A percentile compares a stretch with the other conserved stretches of the same genome.
Evolutionary conservation across 1,284 basidiomycete species (phyloP).

Genomic region (Golubevia sp.): DNA sequence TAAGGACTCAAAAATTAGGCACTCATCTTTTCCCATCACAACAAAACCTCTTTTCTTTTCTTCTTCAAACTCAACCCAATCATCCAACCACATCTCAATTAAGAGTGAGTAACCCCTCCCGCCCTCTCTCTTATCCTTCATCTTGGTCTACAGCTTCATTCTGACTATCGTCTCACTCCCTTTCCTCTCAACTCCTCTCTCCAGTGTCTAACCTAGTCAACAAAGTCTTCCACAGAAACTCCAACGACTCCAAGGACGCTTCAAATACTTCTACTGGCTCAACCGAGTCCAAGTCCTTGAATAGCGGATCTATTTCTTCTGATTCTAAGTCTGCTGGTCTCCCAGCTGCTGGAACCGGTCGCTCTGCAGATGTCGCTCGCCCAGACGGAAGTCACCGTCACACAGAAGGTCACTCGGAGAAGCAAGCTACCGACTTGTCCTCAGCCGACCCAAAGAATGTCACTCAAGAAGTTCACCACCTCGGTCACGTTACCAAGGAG

Average conservation of each 20-base stretch:
- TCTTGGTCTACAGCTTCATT: too few relatives aligned
- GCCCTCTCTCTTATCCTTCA: too few relatives aligned
- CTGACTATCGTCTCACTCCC: too few relatives aligned
- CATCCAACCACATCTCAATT: too few relatives aligned
- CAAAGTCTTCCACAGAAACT: background rate
- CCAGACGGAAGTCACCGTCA: slow-evolving; percentile 27
- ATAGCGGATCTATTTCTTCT: background rate
- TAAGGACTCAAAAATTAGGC: too few relatives aligned
- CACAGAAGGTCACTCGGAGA: slow-evolving; percentile 22
- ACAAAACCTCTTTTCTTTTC: too few relatives aligned
- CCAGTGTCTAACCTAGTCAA: background rate
- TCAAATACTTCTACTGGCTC: background rate
- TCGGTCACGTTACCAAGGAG: slow-evolving; percentile 33
- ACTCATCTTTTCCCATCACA: too few relatives aligned
- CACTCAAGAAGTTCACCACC: slow-evolving; percentile 52
- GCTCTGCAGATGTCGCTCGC: slow-evolving; percentile 18
- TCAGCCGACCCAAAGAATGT: slow-evolving; percentile 23
- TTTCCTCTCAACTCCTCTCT: background rate
- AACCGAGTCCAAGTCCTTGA: background rate
- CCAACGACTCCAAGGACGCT: background rate
- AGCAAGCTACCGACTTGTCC: background rate
- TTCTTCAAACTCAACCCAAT: too few relatives aligned
- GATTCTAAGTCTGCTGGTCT: background rate
- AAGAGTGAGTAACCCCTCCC: too few relatives aligned
- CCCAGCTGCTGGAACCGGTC: background rate